Evolutionary conservation across 805 yeast genomes (phyloP).

Genomic region (Pichia kluyveri): DNA sequence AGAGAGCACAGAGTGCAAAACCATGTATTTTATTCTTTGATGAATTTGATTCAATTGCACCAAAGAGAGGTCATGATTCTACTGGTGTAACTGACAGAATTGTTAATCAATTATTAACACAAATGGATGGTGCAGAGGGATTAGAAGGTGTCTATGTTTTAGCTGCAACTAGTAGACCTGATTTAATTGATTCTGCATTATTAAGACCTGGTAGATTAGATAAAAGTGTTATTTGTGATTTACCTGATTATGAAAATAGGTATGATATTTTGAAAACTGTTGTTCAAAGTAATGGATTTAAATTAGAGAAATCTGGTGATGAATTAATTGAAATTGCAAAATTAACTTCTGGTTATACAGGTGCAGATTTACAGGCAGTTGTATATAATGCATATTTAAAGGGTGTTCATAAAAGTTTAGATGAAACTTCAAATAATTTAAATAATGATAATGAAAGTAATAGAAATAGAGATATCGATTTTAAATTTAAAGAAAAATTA

Average conservation of each 20-base stretch:
- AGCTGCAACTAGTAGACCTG: slow-evolving; percentile 96
- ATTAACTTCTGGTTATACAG: slow-evolving; percentile 70
- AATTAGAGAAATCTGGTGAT: slow-evolving; percentile 38
- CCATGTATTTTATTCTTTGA: slow-evolving; percentile 92
- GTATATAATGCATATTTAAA: slow-evolving; percentile 85
- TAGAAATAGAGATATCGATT: not conserved
- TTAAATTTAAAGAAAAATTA: slow-evolving; percentile 15
- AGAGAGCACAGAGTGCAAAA: slow-evolving; percentile 88
- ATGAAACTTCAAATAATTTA: slow-evolving; percentile 22
- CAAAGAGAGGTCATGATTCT: slow-evolving; percentile 95
- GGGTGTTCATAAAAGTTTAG: slow-evolving; percentile 68
- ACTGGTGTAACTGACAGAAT: slow-evolving; percentile 98
- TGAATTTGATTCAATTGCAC: slow-evolving; percentile 95
- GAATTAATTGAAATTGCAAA: slow-evolving; percentile 42
- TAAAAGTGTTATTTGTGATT: slow-evolving; percentile 81
- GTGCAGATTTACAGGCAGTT: slow-evolving; percentile 91
- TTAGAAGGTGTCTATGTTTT: slow-evolving; percentile 92
- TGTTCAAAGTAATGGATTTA: slow-evolving; percentile 49
- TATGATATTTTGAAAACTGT: slow-evolving; percentile 59
- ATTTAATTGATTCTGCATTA: slow-evolving; percentile 88
- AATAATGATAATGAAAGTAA: slow-evolving; percentile 1
- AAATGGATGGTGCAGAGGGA: slow-evolving; percentile 99
- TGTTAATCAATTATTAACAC: slow-evolving; percentile 92
- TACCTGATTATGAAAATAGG: slow-evolving; percentile 68
- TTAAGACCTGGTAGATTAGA: slow-evolving; percentile 95